Percentiles rank a stretch among this genome's conserved stretches.
phyloP scores from a whole-genome alignment of 352 stramenopile genomes.

The Proteromonas lacertae region DNA sequence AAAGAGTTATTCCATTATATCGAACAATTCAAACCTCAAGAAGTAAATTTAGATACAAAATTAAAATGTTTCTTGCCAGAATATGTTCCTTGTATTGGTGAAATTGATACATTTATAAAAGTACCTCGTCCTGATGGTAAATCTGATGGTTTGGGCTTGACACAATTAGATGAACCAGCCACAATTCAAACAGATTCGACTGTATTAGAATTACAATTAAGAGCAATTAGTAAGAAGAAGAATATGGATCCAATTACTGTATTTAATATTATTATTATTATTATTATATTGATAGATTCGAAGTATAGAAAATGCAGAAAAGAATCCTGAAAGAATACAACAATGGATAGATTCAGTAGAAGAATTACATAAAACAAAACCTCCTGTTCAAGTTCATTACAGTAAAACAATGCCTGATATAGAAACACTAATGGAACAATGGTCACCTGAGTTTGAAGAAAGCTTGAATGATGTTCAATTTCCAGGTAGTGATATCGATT shows the following conservation, averaged over 20 bases:
- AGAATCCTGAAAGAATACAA: slow-evolving; percentile 55
- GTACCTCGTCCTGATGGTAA: slow-evolving; percentile 44
- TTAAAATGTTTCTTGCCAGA: slow-evolving; percentile 81
- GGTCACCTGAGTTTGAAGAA: slow-evolving; percentile 39
- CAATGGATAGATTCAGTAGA: slow-evolving; percentile 71
- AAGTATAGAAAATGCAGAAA: slow-evolving; percentile 66
- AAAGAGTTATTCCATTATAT: slow-evolving; percentile 67
- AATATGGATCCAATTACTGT: slow-evolving; percentile 48
- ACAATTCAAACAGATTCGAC: slow-evolving; percentile 59
- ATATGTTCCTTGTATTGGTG: slow-evolving; percentile 68
- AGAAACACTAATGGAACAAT: slow-evolving; percentile 65
- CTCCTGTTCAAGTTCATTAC: slow-evolving; percentile 32
- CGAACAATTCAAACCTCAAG: slow-evolving; percentile 58
- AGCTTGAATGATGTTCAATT: slow-evolving; percentile 16
- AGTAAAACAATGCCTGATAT: slow-evolving; percentile 66
- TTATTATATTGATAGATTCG: too few relatives aligned
- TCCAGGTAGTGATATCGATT: slow-evolving; percentile 38
- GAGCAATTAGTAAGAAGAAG: slow-evolving; percentile 60
- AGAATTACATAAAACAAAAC: slow-evolving; percentile 61
- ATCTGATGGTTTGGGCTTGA: slow-evolving; percentile 45
- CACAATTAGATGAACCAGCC: slow-evolving; percentile 59
- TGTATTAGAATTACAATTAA: slow-evolving; percentile 65
- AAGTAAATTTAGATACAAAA: slow-evolving; percentile 63
- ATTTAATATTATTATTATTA: too few relatives aligned
- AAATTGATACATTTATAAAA: slow-evolving; percentile 83